Base-by-base conservation (phyloP, 1,139 yeast genomes). In the Wickerhamomyces sp. region DNA sequence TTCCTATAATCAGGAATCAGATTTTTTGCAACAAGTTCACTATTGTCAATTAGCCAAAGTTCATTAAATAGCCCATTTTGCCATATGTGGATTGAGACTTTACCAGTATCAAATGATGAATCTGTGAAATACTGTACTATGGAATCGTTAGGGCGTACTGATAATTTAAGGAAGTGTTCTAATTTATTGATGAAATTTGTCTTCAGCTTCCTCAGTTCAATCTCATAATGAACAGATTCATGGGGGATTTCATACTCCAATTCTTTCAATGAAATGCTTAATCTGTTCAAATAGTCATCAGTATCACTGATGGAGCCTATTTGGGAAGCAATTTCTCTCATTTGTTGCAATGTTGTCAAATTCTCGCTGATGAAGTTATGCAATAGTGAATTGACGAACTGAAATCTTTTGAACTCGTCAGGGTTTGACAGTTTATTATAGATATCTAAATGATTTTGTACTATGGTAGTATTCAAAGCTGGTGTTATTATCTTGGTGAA, bases 1-100 rank as follows among this genome's bases (percentile, higher is more conserved):
- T 45, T 29, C 24, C 59, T 42, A 5, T 40, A 32, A 15, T 44
- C 31, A n/a, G 61, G 60, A 3, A 45, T 43, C 17, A 57, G 25
- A n/a, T 43, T 49, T n/a, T 31, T 28, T 21, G 42, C 24, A 6
- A 52, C 37, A 9, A 48, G 36, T 7, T 49, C 48, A 16, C 38
- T 37, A 15, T 48, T 48, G 28, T 48, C 43, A 12, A 52, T 35
- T 10, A 44, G 37, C 32, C 51, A 53, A 3, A 53, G 20, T 30
- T 56, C 60, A 33, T 46, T 36, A 27, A 56, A 52, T 4, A 41
- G 18, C 2, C 40, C 37, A 19, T 17, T 16, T 28, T 40, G 45
- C 36, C 31, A 33, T n/a, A 16, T 8, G 4, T 24, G 6, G 8
- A 32, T 13, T 10, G 15, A 6, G 5, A 32, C n/a, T 14, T 25